Evolutionary conservation across 2,329 filamentous ascomycete genomes (phyloP), one percentile per base, ranked within the genome.

Genomic region (Ophiostoma angusticollis): DNA sequence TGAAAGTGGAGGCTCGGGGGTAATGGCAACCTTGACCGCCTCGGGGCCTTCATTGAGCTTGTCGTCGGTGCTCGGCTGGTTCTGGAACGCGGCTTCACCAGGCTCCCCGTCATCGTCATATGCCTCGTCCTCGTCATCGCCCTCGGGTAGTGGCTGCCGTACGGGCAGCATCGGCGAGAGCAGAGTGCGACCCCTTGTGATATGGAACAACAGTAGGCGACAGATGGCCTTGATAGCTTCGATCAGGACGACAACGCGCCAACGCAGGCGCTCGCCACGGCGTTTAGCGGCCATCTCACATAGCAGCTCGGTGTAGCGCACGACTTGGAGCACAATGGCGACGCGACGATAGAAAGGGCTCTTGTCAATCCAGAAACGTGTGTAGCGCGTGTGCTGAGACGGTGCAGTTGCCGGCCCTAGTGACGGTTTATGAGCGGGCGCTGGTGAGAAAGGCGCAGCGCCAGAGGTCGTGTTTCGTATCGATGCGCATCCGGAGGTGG

Each of bases 271-370:
- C 58, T 93, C 86, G 14, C 84, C 83, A 45, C 78, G 78, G 35
- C 89, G 73, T 60, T 93, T 93, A 21, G 87, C 87, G 21, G 82
- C 75, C 91, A 98, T 98, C 58, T 98, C 91, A 72, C 89, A 91
- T n/a, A 98, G 64, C 22, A 98, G 67, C 61, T 98, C 85, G 0
- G 87, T 94, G 55, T 96, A 96, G 49, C 91, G 83, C 19, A 95
- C 82, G 62, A 93, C 81, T 56, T 93, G 85, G 35, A 98, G 65
- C 5, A 86, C 65, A 47, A 87, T 70, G 29, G 89, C 87, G 39
- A 93, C 75, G 43, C 83, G 74, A 43, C 80, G 75, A 59, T 98
- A 98, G 9, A 84, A 67, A 5, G 70, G 65, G 51, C 69, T 76
- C 50, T 70, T 71, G 40, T 67, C 59, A 6, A 72, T 66, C 78